Base-by-base conservation (phyloP, 2,329 filamentous ascomycete species). In the Emmonsia crescens region DNA sequence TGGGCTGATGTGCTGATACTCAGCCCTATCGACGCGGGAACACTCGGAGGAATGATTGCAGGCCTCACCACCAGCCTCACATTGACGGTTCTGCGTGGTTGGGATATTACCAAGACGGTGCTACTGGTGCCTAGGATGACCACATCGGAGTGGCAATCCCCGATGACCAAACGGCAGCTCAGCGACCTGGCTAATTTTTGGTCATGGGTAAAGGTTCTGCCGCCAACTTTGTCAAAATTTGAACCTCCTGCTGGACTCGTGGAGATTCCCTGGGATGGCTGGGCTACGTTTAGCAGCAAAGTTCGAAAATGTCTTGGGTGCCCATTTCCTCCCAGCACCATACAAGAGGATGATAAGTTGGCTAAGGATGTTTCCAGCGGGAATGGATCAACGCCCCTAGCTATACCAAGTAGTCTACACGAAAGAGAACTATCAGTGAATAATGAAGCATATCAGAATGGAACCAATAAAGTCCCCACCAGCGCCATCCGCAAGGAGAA, bases 1-100 rank as follows among this genome's bases (percentile, higher is more conserved):
- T 96, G 92, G 92, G 90, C 92, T 5, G 89, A 96, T 74, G 77
- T 96, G 66, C 80, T 96, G 62, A 85, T 96, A 38, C 83, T 96
- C 61, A 89, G 89, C 6, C 91, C 92, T 3, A 87, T 96, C 57
- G 89, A 94, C 72, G 89, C 91, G 8, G 89, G 94, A 71, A 87
- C 87, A 61, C 81, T 96, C 61, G 89, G 89, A 36, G 90, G 90
- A 72, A 96, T 96, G 91, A 80, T 96, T 70, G 85, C 87, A 60
- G 92, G 92, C 59, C 83, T 93, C 62, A 87, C 89, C 2, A 90
- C 90, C 69, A 95, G 87, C 36, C 80, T 96, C 60, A 80, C 95
- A 8, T 80, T 95, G 59, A 88, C 93, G 67, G 84, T 96, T 0
- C 73, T 96, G 57, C 84, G 92, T 59, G 89, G 89, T 61, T 96